Conservation (phyloP, 1,139 yeast genomes). For the Zygoascus meyerae region DNA sequence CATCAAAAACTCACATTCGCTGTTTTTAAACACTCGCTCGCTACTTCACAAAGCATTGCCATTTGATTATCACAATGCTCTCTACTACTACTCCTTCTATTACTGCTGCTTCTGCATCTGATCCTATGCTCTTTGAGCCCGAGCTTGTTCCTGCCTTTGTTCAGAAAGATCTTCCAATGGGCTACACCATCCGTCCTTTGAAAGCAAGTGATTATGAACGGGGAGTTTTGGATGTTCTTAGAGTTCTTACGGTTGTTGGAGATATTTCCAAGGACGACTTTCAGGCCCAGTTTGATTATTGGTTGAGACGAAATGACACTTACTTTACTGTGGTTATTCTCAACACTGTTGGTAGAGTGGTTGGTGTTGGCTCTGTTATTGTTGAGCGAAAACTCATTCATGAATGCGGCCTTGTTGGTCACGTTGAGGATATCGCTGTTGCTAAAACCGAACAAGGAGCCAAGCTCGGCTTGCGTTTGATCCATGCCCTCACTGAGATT, state of each 20-base stretch:
- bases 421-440: constrained; percentile 92
- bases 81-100: not conserved
- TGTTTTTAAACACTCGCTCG: too few relatives aligned
- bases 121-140: constrained; percentile 25
- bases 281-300: constrained; percentile 40
- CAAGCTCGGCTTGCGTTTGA: constrained; percentile 64
- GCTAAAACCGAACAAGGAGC: constrained; percentile 73
- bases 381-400: constrained; percentile 56
- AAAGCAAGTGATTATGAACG: constrained; percentile 42
- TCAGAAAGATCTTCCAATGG: constrained; percentile 40
- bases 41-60: too few relatives aligned
- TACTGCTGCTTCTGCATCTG: constrained; percentile 1
- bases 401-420: constrained; percentile 81
- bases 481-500: constrained; percentile 53
- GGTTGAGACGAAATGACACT: constrained; percentile 42
- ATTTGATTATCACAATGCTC: not conserved
- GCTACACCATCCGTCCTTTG: constrained; percentile 49
- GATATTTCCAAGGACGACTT: constrained; percentile 42
- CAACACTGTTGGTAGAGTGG: constrained; percentile 31
- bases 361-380: constrained; percentile 41
- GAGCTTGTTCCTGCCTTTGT: constrained; percentile 28
- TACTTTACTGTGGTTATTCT: constrained; percentile 53
- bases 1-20: too few relatives aligned
- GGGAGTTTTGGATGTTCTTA: constrained; percentile 46
- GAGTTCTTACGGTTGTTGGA: constrained; percentile 56